Evolutionary conservation across 1,284 basidiomycete genomes (phyloP), one percentile per base, ranked within the genome.

Genomic region (Pseudozyma flocculosa): DNA sequence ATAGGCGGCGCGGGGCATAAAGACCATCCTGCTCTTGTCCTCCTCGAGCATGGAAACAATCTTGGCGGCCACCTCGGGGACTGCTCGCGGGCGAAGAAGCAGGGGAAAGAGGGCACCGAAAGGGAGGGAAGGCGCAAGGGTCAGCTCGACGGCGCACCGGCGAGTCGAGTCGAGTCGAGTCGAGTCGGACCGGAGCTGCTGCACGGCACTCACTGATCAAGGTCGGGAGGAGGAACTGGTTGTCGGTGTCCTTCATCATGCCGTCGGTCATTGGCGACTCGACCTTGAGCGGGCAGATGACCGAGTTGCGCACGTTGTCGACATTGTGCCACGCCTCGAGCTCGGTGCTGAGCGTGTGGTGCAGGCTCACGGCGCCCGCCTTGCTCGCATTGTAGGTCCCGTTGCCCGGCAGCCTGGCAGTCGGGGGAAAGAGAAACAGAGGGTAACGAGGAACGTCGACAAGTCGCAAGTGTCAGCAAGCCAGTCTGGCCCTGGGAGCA

Each of bases 281-380:
- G 49, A 68, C 64, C 57, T 68, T 70, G 48, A 70, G 51, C 2
- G 68, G 65, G 46, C 68, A 70, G 49, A 70, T 49, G 52, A 68
- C 43, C 18, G 57, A 62, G 44, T 49, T 60, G 5, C 67, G 50
- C 0, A 71, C 63, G 18, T 63, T 63, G 48, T 67, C 44, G 39
- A 68, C 54, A 23, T 67, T 67, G 48, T 69, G 62, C 40, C 65
- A 70, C 5, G 50, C 49, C 22, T 67, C 51, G 10, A 71, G 48
- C 42, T 71, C 68, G 17, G 50, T 34, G n/a, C 51, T 46, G 5
- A 71, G 55, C 9, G 67, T 47, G 7, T 61, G 45, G 23, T 65
- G 59, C 19, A 71, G 46, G 19, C 66, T 62, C 1, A 69, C 42
- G 1, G 55, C 57, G 17, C 67, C 68, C 0, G 65, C 66, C 37